Evolutionary conservation across 352 stramenopile species (phyloP).

Genomic region (Pythium myriotylum): DNA sequence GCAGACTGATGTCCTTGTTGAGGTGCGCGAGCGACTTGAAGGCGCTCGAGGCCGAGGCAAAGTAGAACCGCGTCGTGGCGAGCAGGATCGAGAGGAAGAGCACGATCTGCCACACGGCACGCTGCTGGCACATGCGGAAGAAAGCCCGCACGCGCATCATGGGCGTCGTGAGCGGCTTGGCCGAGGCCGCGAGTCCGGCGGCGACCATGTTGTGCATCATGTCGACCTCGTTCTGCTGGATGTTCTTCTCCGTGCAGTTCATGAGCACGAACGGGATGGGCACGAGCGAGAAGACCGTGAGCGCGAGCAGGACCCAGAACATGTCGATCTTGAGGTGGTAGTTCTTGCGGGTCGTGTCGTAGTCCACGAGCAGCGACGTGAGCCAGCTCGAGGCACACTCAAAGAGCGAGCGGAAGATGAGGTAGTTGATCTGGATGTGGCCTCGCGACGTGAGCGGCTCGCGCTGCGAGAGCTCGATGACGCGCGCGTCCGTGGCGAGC

Average conservation of each 20-base stretch:
- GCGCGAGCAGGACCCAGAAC: conserved; percentile 48
- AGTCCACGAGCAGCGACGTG: conserved; percentile 49
- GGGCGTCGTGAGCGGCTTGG: conserved; percentile 25
- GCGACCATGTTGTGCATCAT: conserved; percentile 29
- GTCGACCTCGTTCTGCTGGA: conserved; percentile 33
- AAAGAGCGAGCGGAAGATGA: conserved; percentile 58
- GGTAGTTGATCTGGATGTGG: conserved; percentile 77
- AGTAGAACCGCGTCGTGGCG: conserved; percentile 57
- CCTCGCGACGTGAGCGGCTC: conserved; percentile 71
- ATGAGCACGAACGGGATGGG: conserved; percentile 65
- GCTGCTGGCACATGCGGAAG: conserved; percentile 74
- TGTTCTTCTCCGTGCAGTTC: conserved; percentile 58
- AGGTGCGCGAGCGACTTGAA: conserved; percentile 39
- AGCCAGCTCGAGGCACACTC: conserved; percentile 56
- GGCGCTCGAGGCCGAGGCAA: conserved; percentile 44
- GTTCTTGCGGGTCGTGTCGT: conserved; percentile 42
- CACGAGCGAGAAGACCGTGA: conserved; percentile 56
- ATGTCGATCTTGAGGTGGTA: conserved; percentile 55
- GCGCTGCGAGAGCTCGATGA: conserved; percentile 81
- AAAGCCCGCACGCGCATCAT: conserved; percentile 36
- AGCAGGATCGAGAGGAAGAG: conserved; percentile 67
- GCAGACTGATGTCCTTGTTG: conserved; percentile 44
- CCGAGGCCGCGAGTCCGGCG: conserved; percentile 9
- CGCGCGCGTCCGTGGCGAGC: conserved; percentile 78
- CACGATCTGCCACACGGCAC: conserved; percentile 77